Percentiles rank a stretch among this genome's conserved stretches.
Evolutionary conservation across 176 grass and related monocot genomes (phyloP).

Genomic region (Luzula sylvatica): DNA sequence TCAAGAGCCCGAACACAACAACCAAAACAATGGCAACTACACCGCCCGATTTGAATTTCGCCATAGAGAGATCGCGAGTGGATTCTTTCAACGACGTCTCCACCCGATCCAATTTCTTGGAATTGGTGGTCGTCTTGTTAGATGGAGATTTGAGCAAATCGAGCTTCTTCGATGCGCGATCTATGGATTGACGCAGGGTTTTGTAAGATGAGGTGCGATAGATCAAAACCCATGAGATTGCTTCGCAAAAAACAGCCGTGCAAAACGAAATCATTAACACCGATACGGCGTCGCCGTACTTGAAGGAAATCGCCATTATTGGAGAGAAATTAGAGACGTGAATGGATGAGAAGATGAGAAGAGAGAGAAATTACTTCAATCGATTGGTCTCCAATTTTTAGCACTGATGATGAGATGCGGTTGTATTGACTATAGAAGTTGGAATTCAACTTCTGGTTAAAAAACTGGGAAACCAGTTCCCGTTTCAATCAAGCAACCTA

Average conservation of each 20-base stretch:
- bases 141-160: conserved; percentile 68
- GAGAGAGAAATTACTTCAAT: no score
- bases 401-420: no score
- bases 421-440: no score
- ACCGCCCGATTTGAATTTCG: conserved; percentile 95
- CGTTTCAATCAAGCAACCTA: no score
- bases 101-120: conserved; percentile 94
- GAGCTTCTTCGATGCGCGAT: conserved; percentile 86
- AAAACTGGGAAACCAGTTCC: no score
- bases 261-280: conserved; percentile 66
- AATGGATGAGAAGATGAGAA: no score
- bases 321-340: no score
- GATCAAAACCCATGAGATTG: conserved; percentile 95
- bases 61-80: conserved; percentile 75
- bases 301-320: conserved; percentile 45
- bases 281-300: conserved; percentile 64
- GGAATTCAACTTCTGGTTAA: no score
- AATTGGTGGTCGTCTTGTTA: background rate
- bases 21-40: conserved; percentile 86
- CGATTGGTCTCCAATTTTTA: no score
- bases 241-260: conserved; percentile 84
- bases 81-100: conserved; percentile 93
- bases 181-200: conserved; percentile 88
- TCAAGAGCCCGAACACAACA: conserved; percentile 91
- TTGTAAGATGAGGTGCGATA: conserved; percentile 95